Evolutionary conservation across 2,329 filamentous ascomycete species (phyloP), one percentile per base, ranked within the genome.

Genomic region (Xylariaceae sp.): DNA sequence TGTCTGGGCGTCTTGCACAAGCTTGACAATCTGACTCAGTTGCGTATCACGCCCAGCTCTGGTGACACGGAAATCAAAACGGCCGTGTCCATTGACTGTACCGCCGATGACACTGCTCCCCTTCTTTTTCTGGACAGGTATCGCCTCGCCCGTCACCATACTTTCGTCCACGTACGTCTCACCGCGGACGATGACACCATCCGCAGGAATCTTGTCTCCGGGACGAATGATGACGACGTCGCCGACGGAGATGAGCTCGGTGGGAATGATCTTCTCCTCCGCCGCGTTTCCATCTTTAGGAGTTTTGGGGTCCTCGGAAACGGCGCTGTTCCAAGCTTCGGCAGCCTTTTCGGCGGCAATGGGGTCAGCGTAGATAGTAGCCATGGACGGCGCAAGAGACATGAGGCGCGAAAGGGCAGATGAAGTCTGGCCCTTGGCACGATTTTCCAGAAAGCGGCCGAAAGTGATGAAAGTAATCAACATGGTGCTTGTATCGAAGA

Each of bases 401-500:
- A 99, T 99, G 33, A 99, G 82, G 19, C 87, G 83, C 7, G 93
- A 97, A 2, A 99, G 80, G 1, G 94, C 94, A 67, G 90, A 94
- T 5, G 92, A 97, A 0, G 94, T 99, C 72, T 97, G 90, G 0
- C 94, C 94, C 74, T 97, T 99, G 47, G 94, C 94, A 16, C 86
- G 79, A 67, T 97, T 99, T 72, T 99, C 94, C 16, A 99, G 74
- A 74, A 88, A 99, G 34, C 94, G 86, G 4, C 94, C 90, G 2
- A 99, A 74, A 1, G 88, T 91, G 69, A 97, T 90, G 68, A 99
- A 97, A 0, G 91, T 96, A 69, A 99, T 92, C 47, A 99, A 79
- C 94, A 97, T 99, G 18, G 91, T 96, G 71, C 92, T 97, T 1
- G 94, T 99, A 66, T 99, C 94, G 64, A 99, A 99, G 14, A 97